Evolutionary conservation across 2,329 filamentous ascomycete species (phyloP), one percentile per base, ranked within the genome.

Genomic region (Aspergillus ustus): DNA sequence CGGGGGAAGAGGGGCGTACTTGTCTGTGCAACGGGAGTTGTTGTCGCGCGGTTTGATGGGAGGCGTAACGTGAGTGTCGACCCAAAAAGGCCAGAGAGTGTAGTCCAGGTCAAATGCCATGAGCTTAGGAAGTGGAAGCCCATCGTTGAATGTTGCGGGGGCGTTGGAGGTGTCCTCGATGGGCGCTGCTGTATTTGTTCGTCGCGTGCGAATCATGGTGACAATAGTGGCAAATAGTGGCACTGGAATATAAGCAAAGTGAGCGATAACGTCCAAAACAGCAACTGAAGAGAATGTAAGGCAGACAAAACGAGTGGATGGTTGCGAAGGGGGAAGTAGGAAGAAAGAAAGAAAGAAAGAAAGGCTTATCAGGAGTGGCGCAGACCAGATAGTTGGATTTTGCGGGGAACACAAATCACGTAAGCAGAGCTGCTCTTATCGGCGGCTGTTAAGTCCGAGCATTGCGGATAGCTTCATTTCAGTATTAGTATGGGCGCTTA

Each of bases 21-120:
- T 72, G 63, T 81, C 79, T 5, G 77, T 75, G 31, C 74, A 77
- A 61, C 78, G 78, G 29, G 79, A 79, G 64, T 80, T 80, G 63
- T 80, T 78, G 64, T 88, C 85, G 66, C 82, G 83, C 53, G 86
- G 82, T 65, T 88, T 88, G 53, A 97, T 79, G 0, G 93, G 93
- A 7, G 88, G 85, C 25, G 87, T 87, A 69, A 95, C 90, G 78
- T 97, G 93, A 3, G 93, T 97, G 81, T 98, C 95, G 1, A 96
- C 89, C 94, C 94, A 98, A 80, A 97, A 97, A 4, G 93, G 93
- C 95, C 94, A 98, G n/a, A 98, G 84, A 0, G 95, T 98, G 83
- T 97, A 98, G 83, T 98, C 94, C 65, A 98, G 87, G 76, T 98
- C 95, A 80, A 98, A 97, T 66, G 95, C 91, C 70, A 98, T 85